Conservation (phyloP, 352 stramenopile genomes). For the Pythium folliculosum region DNA sequence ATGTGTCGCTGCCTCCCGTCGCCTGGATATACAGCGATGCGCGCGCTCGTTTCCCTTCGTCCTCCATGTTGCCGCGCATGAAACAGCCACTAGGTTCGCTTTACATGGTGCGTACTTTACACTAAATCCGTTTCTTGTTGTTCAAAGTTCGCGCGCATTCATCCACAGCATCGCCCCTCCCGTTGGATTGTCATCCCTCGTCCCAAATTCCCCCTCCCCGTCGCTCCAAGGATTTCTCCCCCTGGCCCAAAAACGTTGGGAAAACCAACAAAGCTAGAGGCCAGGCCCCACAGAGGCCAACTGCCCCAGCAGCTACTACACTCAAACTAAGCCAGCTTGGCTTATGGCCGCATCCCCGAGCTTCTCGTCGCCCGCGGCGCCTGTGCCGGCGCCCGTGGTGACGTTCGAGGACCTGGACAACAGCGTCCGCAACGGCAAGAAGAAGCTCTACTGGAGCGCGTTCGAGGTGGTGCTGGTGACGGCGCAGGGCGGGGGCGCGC, state of each 20-base stretch:
- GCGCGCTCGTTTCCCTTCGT: background rate
- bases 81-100: background rate
- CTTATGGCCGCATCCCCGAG: background rate
- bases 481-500: background rate
- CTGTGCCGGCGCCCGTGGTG: constrained; percentile 3
- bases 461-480: constrained; percentile 27
- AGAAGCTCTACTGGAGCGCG: constrained; percentile 34
- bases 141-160: too few species aligned
- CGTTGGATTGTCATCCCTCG: too few species aligned
- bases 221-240: too few species aligned
- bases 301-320: background rate
- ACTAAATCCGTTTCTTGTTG: too few species aligned
- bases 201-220: too few species aligned
- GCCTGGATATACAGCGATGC: background rate
- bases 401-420: constrained; percentile 31
- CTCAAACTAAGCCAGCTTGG: constrained; percentile 16
- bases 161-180: too few species aligned
- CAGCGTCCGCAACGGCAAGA: constrained; percentile 32
- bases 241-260: too few species aligned
- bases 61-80: background rate
- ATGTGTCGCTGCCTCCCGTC: too few species aligned
- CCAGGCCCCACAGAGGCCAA: background rate
- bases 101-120: background rate
- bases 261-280: too few species aligned
- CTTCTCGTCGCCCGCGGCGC: background rate